A percentile compares a stretch with the other conserved stretches of the same genome.
phyloP scores from a whole-genome alignment of 306 rosid genomes.

The Sphenostylis stenocarpa region DNA sequence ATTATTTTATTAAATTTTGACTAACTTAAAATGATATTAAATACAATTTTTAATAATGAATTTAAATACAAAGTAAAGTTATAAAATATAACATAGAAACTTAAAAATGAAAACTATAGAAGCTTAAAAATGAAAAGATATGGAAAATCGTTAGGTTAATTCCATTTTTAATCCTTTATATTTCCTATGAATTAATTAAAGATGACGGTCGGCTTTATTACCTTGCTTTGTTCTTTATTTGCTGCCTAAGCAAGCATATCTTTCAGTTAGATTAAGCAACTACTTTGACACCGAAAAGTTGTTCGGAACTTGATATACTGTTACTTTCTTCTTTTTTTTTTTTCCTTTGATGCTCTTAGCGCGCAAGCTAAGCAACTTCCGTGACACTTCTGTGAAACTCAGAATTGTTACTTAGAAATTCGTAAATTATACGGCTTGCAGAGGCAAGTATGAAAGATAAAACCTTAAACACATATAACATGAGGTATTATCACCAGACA shows the following conservation, averaged over 20 bases:
- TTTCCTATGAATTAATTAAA: too few relatives aligned
- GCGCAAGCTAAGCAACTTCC: too few relatives aligned
- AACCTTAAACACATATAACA: neutral
- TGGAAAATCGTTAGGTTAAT: neutral
- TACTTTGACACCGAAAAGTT: neutral
- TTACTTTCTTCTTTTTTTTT: too few relatives aligned
- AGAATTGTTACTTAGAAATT: too few relatives aligned
- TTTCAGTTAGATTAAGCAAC: neutral
- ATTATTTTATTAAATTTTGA: too few relatives aligned
- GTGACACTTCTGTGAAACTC: too few relatives aligned
- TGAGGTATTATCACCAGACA: neutral
- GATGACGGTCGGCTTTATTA: neutral
- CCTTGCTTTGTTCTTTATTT: neutral
- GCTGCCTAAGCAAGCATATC: neutral
- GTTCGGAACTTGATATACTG: neutral
- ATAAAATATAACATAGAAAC: too few relatives aligned
- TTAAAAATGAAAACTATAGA: neutral
- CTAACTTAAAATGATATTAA: too few relatives aligned
- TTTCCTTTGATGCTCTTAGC: too few relatives aligned
- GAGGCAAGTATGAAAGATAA: neutral
- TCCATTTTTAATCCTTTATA: too few relatives aligned
- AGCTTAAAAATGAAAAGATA: neutral
- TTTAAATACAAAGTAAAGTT: neutral
- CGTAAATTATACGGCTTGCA: too few relatives aligned
- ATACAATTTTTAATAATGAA: neutral